Conservation (phyloP, 2,329 filamentous ascomycete genomes). For the Fusarium circinatum region DNA sequence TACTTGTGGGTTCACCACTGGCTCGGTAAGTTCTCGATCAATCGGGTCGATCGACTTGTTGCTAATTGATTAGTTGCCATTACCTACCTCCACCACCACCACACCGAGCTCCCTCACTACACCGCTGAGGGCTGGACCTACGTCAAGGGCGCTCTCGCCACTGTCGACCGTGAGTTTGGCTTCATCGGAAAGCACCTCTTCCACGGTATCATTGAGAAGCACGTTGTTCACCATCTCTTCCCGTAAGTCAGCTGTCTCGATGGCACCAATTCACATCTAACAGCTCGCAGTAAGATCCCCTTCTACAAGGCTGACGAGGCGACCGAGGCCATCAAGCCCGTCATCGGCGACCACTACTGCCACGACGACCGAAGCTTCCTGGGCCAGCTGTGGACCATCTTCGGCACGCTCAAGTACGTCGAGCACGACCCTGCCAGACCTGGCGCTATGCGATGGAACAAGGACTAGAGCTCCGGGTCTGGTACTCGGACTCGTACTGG, state of each 20-base stretch:
- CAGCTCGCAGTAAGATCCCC: conserved; percentile 43
- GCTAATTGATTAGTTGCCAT: conserved; percentile 66
- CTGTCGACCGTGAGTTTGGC: conserved; percentile 71
- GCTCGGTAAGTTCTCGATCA: conserved; percentile 60
- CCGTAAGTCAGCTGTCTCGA: conserved; percentile 41
- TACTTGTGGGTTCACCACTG: conserved; percentile 79
- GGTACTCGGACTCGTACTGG: background rate
- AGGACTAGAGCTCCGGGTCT: conserved; percentile 36
- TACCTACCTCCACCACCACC: conserved; percentile 79
- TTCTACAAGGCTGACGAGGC: conserved; percentile 64
- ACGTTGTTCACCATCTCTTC: conserved; percentile 71
- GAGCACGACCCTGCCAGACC: conserved; percentile 41
- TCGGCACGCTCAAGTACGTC: conserved; percentile 45
- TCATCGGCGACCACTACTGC: conserved; percentile 95
- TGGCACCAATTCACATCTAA: background rate
- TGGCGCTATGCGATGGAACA: conserved; percentile 42
- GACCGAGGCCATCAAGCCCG: conserved; percentile 76
- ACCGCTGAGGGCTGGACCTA: conserved; percentile 68
- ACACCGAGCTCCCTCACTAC: conserved; percentile 56
- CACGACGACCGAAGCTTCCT: conserved; percentile 44
- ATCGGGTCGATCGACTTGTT: background rate
- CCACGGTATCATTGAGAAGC: conserved; percentile 69
- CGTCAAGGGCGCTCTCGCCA: conserved; percentile 68
- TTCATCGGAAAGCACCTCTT: conserved; percentile 71
- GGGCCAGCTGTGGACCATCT: conserved; percentile 44